Evolutionary conservation across 176 grass and related monocot genomes (phyloP).

Genomic region (Alopecurus myosuroides): DNA sequence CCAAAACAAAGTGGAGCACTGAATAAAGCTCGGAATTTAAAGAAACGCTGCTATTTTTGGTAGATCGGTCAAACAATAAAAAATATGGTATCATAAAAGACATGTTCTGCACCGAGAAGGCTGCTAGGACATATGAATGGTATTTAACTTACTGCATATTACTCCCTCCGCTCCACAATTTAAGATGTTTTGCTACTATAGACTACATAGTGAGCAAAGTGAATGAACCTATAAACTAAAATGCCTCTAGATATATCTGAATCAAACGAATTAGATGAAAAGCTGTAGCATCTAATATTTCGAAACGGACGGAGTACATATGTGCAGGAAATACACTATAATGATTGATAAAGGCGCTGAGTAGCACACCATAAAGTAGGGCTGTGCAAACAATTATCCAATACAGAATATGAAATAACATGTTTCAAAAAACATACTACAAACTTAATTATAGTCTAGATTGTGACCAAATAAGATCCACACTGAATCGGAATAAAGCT

Average conservation of each 20-base stretch:
- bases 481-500: background rate
- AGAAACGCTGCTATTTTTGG: background rate
- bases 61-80: constrained; percentile 1
- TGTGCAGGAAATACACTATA: background rate
- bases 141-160: background rate
- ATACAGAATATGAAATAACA: background rate
- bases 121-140: background rate
- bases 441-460: constrained; percentile 14
- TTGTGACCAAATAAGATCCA: background rate
- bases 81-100: background rate
- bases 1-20: background rate
- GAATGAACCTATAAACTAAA: too few relatives aligned
- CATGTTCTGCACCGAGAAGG: background rate
- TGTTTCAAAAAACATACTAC: background rate
- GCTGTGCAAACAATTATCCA: background rate
- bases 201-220: too few relatives aligned
- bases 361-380: background rate
- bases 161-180: too few relatives aligned
- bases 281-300: too few relatives aligned
- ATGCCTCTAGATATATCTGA: too few relatives aligned
- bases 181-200: too few relatives aligned
- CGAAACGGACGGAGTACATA: too few relatives aligned
- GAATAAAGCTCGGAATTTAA: background rate
- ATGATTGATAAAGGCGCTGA: background rate
- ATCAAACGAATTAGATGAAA: too few relatives aligned